Percentiles rank a stretch among this genome's conserved stretches.
phyloP scores from a whole-genome alignment of 371 early-diverging fungal species.

The Rhizopus arrhizus region DNA sequence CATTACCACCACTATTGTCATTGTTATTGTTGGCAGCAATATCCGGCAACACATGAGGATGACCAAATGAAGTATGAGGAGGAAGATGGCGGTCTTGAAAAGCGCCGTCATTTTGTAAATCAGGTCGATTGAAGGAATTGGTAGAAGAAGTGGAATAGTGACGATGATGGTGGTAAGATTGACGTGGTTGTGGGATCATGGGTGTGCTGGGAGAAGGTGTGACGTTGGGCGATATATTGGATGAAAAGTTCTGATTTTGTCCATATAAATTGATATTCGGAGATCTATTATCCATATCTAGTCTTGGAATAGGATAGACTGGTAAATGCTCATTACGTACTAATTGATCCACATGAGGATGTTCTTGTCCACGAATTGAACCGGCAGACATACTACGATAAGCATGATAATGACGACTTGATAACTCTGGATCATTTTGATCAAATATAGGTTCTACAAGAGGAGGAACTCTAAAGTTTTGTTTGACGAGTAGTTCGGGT shows the following conservation, averaged over 20 bases:
- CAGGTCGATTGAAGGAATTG: neutral
- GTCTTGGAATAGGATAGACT: slow-evolving; percentile 1
- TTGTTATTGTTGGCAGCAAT: neutral
- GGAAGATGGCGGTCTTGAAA: too few relatives aligned
- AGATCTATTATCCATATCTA: neutral
- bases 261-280: neutral
- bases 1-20: neutral
- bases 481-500: slow-evolving; percentile 51
- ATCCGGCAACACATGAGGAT: neutral
- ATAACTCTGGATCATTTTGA: slow-evolving; percentile 6
- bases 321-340: neutral
- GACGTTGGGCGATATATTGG: slow-evolving; percentile 1
- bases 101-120: too few relatives aligned
- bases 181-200: slow-evolving; percentile 30
- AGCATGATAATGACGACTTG: slow-evolving; percentile 31
- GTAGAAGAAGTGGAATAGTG: slow-evolving; percentile 33
- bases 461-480: slow-evolving; percentile 59
- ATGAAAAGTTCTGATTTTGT: slow-evolving; percentile 1
- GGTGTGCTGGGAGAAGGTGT: slow-evolving; percentile 43
- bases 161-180: slow-evolving; percentile 32
- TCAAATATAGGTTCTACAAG: slow-evolving; percentile 46
- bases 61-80: too few relatives aligned
- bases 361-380: slow-evolving; percentile 25
- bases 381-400: slow-evolving; percentile 46
- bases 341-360: slow-evolving; percentile 1